A percentile compares a stretch with the other conserved stretches of the same genome.
Evolutionary conservation across 257 asterid species (phyloP).

Genomic region (Ophiorrhiza pumila): DNA sequence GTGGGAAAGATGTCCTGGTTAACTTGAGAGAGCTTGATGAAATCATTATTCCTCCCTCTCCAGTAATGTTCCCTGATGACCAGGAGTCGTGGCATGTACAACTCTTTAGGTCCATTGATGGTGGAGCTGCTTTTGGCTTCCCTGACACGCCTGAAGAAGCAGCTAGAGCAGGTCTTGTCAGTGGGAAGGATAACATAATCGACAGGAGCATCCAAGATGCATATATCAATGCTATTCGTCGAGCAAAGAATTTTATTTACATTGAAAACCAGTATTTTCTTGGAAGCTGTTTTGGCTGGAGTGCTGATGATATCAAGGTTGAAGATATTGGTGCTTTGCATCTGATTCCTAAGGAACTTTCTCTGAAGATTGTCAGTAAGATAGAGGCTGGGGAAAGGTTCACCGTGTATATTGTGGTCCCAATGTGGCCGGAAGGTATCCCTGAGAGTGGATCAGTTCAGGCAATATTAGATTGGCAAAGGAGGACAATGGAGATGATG

Average conservation of each 20-base stretch:
- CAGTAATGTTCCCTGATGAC: slow-evolving; percentile 67
- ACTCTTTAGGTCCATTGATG: slow-evolving; percentile 79
- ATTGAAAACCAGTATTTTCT: slow-evolving; percentile 83
- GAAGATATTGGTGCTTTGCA: slow-evolving; percentile 78
- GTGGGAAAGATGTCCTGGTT: slow-evolving; percentile 63
- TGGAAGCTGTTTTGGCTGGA: slow-evolving; percentile 75
- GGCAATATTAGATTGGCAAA: slow-evolving; percentile 86
- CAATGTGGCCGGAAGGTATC: slow-evolving; percentile 97
- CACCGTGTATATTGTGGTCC: slow-evolving; percentile 60
- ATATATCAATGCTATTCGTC: slow-evolving; percentile 77
- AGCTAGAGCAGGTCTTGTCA: slow-evolving; percentile 65
- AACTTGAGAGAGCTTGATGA: slow-evolving; percentile 61
- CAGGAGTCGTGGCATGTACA: slow-evolving; percentile 79
- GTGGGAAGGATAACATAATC: slow-evolving; percentile 75
- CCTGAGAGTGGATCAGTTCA: slow-evolving; percentile 87
- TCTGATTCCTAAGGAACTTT: slow-evolving; percentile 71
- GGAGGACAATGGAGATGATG: slow-evolving; percentile 84
- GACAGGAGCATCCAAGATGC: slow-evolving; percentile 89
- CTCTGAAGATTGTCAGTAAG: slow-evolving; percentile 71
- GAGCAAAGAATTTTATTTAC: slow-evolving; percentile 74
- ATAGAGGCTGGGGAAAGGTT: slow-evolving; percentile 85
- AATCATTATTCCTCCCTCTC: slow-evolving; percentile 63
- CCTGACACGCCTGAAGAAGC: slow-evolving; percentile 80
- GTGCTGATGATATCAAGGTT: slow-evolving; percentile 46
- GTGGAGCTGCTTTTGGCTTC: slow-evolving; percentile 91